These are phyloP conservation scores for Royoungia palumana DNA, from an alignment of 768 basidiomycete species.

Conservation along the genomic window DNA sequence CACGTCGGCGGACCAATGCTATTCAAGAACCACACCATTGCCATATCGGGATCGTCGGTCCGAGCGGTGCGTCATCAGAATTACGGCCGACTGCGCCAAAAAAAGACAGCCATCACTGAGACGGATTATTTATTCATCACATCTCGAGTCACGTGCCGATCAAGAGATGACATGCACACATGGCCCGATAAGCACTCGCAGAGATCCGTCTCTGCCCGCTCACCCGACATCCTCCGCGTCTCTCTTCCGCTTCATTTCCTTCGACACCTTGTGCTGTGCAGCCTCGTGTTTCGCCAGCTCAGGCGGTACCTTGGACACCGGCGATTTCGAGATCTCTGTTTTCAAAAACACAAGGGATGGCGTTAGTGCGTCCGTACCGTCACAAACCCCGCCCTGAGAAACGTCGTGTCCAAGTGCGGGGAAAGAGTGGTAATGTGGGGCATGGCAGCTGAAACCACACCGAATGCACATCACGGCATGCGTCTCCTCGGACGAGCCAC, in stretches of 20 bases:
- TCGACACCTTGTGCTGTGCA: constrained; percentile 85
- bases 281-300: constrained; percentile 91
- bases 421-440: constrained; percentile 11
- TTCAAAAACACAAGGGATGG: background rate
- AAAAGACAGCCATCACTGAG: background rate
- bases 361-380: constrained; percentile 14
- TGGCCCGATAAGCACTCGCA: no score
- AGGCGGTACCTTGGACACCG: constrained; percentile 81
- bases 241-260: constrained; percentile 94
- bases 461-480: no score
- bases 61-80: constrained; percentile 13
- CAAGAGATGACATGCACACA: no score
- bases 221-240: constrained; percentile 75
- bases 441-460: constrained; percentile 5
- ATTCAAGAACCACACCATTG: background rate
- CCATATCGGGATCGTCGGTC: constrained; percentile 20
- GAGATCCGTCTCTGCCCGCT: background rate
- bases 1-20: background rate
- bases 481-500: no score
- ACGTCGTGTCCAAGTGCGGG: constrained; percentile 4
- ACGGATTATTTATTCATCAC: no score
- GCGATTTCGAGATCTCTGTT: constrained; percentile 89
- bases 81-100: constrained; percentile 11
- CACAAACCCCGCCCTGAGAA: background rate
- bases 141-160: no score